Percentiles rank a stretch among this genome's conserved stretches.
These are phyloP conservation scores for Cicer cuneatum DNA, from an alignment of 306 rosid species.

Conservation along the genomic window DNA sequence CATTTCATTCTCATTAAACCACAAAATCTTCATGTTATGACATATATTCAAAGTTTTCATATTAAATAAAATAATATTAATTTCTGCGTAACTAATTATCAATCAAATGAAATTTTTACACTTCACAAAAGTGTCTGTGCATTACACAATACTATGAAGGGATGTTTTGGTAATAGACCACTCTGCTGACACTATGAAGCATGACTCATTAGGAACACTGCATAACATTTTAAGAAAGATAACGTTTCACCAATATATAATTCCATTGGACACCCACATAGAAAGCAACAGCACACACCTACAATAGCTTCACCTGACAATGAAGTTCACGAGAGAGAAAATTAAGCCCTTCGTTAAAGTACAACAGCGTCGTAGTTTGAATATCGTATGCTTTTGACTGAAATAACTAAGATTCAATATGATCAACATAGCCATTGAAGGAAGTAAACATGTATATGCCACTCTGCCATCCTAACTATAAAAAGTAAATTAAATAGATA, in stretches of 20 bases:
- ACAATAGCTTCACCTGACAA: neutral
- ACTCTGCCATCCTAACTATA: neutral
- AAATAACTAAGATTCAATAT: conserved; percentile 3
- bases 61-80: conserved; percentile 1
- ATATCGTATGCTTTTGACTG: neutral
- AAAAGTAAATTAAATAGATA: neutral
- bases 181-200: conserved; percentile 21
- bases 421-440: neutral
- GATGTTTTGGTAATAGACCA: neutral
- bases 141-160: neutral
- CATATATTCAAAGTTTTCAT: neutral
- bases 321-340: neutral
- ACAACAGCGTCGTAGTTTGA: neutral
- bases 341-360: neutral
- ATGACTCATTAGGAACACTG: neutral
- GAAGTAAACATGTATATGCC: neutral
- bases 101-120: neutral
- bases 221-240: conserved; percentile 14
- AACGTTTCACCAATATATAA: conserved; percentile 20
- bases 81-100: neutral
- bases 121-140: neutral
- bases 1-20: neutral
- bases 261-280: conserved; percentile 21
- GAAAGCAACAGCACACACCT: conserved; percentile 7
- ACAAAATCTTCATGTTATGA: neutral